A percentile compares a stretch with the other conserved stretches of the same genome.
These are phyloP conservation scores for Colletotrichum echinochloae DNA, from an alignment of 2,329 filamentous ascomycete species.

Conservation along the genomic window DNA sequence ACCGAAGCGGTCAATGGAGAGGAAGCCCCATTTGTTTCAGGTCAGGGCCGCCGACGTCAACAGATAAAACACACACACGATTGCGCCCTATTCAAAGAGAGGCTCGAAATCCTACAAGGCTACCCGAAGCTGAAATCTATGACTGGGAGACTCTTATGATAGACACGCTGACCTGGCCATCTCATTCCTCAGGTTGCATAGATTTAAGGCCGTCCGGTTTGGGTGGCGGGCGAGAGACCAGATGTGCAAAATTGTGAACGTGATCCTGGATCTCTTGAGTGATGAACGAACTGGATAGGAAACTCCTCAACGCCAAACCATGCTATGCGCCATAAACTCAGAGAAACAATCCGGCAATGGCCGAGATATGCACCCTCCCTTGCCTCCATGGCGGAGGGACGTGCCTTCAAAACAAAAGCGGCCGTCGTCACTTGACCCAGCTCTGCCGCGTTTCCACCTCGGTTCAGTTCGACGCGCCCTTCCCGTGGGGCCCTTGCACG, in stretches of 20 bases:
- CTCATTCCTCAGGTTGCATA: too few relatives aligned
- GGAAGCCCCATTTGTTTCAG: background rate
- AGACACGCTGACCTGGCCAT: background rate
- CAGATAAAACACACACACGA: background rate
- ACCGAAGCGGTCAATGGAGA: background rate
- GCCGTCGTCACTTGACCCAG: background rate
- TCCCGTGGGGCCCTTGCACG: constrained; percentile 49
- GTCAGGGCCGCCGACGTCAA: fast-evolving
- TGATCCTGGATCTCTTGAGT: background rate
- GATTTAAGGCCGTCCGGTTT: background rate
- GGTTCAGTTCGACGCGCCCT: too few relatives aligned
- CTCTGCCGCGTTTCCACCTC: background rate
- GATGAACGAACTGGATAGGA: constrained; percentile 1
- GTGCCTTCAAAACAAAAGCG: background rate
- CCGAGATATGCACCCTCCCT: background rate
- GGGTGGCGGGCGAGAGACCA: background rate
- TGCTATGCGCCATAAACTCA: constrained; percentile 31
- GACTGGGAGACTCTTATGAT: background rate
- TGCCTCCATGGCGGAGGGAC: constrained; percentile 54
- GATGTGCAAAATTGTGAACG: background rate
- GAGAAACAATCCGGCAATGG: constrained; percentile 15
- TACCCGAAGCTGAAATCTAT: too few relatives aligned
- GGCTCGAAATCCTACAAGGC: too few relatives aligned
- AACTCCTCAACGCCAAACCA: constrained; percentile 38
- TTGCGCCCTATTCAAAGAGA: too few relatives aligned